These are phyloP conservation scores for Turritis glabra DNA, from an alignment of 345 rosid genomes.

Conservation along the genomic window DNA sequence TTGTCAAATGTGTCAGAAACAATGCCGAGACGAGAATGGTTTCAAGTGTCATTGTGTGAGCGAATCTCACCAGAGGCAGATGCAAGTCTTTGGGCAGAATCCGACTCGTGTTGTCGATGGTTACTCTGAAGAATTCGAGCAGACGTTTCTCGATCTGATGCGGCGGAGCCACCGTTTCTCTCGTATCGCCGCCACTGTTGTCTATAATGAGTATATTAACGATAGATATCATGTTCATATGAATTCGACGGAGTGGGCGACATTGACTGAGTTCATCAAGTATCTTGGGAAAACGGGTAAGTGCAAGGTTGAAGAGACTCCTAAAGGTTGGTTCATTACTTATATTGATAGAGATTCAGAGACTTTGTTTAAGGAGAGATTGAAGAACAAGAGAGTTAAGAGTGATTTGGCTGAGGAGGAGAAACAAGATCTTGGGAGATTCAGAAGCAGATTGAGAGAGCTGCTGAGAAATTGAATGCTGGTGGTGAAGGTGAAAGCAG, in stretches of 20 bases:
- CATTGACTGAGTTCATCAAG: constrained; percentile 88
- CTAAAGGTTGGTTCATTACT: constrained; percentile 97
- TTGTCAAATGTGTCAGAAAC: constrained; percentile 98
- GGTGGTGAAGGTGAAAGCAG: constrained; percentile 31
- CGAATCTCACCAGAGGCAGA: constrained; percentile 95
- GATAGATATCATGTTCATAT: constrained; percentile 91
- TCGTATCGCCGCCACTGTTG: constrained; percentile 92
- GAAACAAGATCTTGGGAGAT: constrained; percentile 87
- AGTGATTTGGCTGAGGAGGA: constrained; percentile 88
- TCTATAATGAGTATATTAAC: constrained; percentile 87
- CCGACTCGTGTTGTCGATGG: constrained; percentile 78
- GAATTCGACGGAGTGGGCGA: constrained; percentile 93
- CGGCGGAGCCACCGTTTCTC: constrained; percentile 84
- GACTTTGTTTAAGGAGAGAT: constrained; percentile 76
- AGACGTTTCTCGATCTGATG: constrained; percentile 72
- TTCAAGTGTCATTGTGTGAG: constrained; percentile 99
- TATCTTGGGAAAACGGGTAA: constrained; percentile 75
- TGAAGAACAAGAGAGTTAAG: constrained; percentile 79
- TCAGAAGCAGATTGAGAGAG: constrained; percentile 79
- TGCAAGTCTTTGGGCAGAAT: constrained; percentile 85
- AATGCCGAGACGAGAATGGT: constrained; percentile 96
- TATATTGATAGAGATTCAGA: constrained; percentile 86
- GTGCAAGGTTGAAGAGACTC: constrained; percentile 95
- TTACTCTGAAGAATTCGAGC: constrained; percentile 88
- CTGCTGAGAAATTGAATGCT: constrained; percentile 45